phyloP scores from a whole-genome alignment of 495 filamentous ascomycete species.

The Neurospora sp. region DNA sequence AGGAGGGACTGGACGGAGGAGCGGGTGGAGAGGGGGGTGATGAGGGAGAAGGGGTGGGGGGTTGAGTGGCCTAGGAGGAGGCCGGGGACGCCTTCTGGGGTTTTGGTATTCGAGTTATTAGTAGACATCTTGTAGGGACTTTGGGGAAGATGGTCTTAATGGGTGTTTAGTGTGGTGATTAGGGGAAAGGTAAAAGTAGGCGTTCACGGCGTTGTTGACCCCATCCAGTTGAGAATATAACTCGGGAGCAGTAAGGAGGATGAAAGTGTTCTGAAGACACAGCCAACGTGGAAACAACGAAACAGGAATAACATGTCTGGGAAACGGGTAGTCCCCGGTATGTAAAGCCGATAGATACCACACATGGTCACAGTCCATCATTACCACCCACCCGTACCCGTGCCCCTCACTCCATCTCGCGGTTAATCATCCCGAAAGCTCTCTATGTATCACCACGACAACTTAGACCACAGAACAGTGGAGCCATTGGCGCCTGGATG shows the following conservation, averaged over 20 bases:
- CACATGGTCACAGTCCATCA: not conserved
- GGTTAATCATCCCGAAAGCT: not conserved
- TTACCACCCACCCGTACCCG: not conserved
- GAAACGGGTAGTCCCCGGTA: not conserved
- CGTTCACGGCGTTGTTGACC: not conserved
- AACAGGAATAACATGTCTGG: not conserved
- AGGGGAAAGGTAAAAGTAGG: not conserved
- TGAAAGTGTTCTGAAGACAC: too few relatives aligned
- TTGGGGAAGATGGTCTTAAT: too few relatives aligned
- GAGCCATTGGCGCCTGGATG: not conserved
- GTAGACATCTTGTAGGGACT: not conserved
- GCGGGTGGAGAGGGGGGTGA: slow-evolving; percentile 33
- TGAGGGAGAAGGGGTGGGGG: slow-evolving; percentile 39
- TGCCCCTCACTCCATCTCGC: not conserved
- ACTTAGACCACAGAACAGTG: not conserved
- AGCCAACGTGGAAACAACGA: too few relatives aligned
- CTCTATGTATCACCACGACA: not conserved
- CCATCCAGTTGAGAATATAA: not conserved
- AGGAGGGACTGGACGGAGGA: slow-evolving; percentile 49
- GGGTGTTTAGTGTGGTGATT: too few relatives aligned
- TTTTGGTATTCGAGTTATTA: not conserved
- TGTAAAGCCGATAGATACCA: not conserved
- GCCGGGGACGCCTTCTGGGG: slow-evolving; percentile 9
- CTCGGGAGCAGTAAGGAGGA: too few relatives aligned
- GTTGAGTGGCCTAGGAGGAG: slow-evolving; percentile 41